A percentile compares a stretch with the other conserved stretches of the same genome.
Evolutionary conservation across 75 land plant species (phyloP).

Genomic region (Pinus albicaulis): DNA sequence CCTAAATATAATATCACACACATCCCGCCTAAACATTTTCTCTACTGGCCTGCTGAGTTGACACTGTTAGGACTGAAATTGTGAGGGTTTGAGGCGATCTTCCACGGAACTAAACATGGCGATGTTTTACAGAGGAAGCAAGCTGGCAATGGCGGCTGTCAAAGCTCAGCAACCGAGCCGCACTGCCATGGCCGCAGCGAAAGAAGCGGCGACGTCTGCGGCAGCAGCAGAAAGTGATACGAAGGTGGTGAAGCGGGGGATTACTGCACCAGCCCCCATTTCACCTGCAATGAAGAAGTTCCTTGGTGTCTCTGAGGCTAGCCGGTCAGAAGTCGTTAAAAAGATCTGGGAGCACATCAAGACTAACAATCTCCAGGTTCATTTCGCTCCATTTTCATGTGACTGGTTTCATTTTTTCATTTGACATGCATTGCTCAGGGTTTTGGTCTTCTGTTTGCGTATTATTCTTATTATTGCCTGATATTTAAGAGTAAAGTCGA

Average conservation of each 20-base stretch:
- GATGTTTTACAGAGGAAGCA: slow-evolving; percentile 7
- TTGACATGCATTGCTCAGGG: too few species aligned
- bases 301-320: neutral
- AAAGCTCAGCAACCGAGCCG: neutral
- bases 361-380: slow-evolving; percentile 8
- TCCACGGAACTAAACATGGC: neutral
- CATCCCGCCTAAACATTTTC: too few species aligned
- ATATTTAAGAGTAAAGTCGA: too few species aligned
- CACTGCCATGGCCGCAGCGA: neutral
- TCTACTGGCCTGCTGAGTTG: too few species aligned
- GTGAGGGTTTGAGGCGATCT: too few species aligned
- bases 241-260: neutral
- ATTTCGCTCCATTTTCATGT: neutral
- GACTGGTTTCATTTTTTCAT: too few species aligned
- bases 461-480: too few species aligned
- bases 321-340: neutral
- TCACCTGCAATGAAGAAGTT: neutral
- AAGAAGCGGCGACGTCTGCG: slow-evolving; percentile 9
- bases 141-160: slow-evolving; percentile 15
- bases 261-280: neutral
- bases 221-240: neutral
- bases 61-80: too few species aligned
- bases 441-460: too few species aligned
- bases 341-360: slow-evolving; percentile 9
- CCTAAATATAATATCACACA: too few species aligned